Base-by-base conservation (phyloP, 768 basidiomycete species). In the Suillus tomentosus region DNA sequence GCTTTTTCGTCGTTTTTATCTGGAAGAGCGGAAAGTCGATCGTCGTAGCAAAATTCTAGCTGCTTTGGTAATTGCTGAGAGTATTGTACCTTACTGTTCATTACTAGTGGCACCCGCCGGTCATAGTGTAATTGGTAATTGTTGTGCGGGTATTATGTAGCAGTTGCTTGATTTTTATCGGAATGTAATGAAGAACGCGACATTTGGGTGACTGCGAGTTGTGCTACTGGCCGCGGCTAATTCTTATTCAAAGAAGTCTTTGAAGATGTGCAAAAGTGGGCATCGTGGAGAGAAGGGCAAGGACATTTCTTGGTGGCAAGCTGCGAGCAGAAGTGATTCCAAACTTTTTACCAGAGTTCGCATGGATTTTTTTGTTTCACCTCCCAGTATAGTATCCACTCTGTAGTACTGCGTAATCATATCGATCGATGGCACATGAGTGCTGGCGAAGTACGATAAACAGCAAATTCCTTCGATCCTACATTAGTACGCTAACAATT, bases 1-100 rank as follows among this genome's bases (percentile, higher is more conserved):
- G 70, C 71, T 14, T 69, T 75, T 66, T 69, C 78, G 59, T 60
- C 66, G 1, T 67, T 69, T 27, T 51, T 76, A 54, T 64, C 64
- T 9, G 67, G 74, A 40, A 50, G 69, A 51, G 66, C 63, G 27
- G 60, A 54, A 11, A 45, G 62, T 54, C 64, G 70, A 36, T 61
- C 66, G 53, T 66, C 67, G 3, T 58, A 42, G 17, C 42, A 27
- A 51, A 31, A 17, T 17, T 40, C 10, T 27, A 15, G 39, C 10
- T 7, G 9, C 27, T 24, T 58, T 58, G 39, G 17, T 42, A 27
- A 57, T 42, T 42, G 24, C 40, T 27, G 24, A 27, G 24, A 19
- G 24, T 40, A 42, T 58, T 58, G 57, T 58, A 58, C 9, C 27
- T 58, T 58, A 42, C 27, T 58, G 40, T 58, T 58, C 19, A 31